Conservation (phyloP, 768 basidiomycete species). For the Suillus placidus region DNA sequence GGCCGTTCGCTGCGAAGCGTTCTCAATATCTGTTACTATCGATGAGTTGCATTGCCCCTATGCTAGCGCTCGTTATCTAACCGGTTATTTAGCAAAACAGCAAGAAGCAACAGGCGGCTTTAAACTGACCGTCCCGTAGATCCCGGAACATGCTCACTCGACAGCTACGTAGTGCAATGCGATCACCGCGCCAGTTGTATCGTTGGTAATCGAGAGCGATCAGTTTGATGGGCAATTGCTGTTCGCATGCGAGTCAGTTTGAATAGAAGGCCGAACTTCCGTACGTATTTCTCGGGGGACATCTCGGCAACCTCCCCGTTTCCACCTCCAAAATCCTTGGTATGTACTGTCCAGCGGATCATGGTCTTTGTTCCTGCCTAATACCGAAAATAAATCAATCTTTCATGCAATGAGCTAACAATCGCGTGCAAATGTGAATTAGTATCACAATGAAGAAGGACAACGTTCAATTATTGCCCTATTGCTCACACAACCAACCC, state of each 20-base stretch:
- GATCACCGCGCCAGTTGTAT: conserved; percentile 96
- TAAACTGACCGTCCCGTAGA: not conserved
- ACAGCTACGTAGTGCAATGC: conserved; percentile 82
- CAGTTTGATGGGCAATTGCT: conserved; percentile 77
- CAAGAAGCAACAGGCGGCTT: not conserved
- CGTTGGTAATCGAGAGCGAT: conserved; percentile 81
- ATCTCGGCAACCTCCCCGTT: conserved; percentile 30
- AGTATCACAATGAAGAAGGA: conserved; percentile 2
- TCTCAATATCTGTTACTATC: too few species aligned
- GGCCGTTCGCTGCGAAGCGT: too few species aligned
- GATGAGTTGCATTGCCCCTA: too few species aligned
- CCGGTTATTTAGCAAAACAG: not conserved
- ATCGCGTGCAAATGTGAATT: conserved; percentile 8
- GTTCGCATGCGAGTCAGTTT: conserved; percentile 8
- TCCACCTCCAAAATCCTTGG: too few species aligned
- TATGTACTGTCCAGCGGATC: conserved; percentile 90
- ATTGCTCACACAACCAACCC: not conserved
- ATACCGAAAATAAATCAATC: conserved; percentile 1
- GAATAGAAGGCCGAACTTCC: not conserved
- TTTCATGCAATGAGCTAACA: not conserved
- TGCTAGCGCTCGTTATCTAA: too few species aligned
- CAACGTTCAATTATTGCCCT: not conserved
- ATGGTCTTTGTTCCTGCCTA: conserved; percentile 92
- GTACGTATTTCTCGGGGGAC: conserved; percentile 77
- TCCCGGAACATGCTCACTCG: not conserved